These are phyloP conservation scores for Kandelia obovata DNA, from an alignment of 345 rosid species.

Conservation along the genomic window DNA sequence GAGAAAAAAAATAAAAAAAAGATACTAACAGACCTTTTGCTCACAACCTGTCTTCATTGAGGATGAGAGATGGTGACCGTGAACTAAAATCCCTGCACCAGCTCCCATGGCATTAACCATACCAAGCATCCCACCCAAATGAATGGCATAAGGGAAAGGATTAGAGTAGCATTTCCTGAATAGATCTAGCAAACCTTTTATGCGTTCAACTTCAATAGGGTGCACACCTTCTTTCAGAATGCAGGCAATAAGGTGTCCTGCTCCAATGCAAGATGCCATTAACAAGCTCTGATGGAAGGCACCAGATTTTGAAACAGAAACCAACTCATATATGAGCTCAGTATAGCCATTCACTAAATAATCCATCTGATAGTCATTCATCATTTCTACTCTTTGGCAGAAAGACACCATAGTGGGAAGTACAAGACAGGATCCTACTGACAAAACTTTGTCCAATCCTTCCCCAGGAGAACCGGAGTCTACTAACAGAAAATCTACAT, in stretches of 20 bases:
- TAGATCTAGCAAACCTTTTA: conserved; percentile 54
- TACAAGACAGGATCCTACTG: conserved; percentile 77
- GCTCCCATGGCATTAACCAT: conserved; percentile 81
- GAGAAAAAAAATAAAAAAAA: neutral
- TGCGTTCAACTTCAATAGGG: conserved; percentile 47
- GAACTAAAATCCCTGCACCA: conserved; percentile 64
- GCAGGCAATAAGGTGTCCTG: conserved; percentile 70
- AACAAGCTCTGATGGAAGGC: conserved; percentile 62
- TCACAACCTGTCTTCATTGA: conserved; percentile 30
- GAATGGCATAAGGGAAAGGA: conserved; percentile 53
- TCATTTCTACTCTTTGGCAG: conserved; percentile 74
- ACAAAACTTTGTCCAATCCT: conserved; percentile 45
- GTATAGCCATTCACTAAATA: conserved; percentile 49
- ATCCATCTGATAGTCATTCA: conserved; percentile 55
- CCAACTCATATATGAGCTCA: conserved; percentile 64
- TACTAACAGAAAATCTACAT: conserved; percentile 36
- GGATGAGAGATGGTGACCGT: conserved; percentile 38
- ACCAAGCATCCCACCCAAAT: conserved; percentile 89
- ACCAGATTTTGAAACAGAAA: conserved; percentile 54
- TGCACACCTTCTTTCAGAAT: conserved; percentile 68
- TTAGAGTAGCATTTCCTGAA: conserved; percentile 70
- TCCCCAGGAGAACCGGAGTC: conserved; percentile 35
- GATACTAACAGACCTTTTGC: conserved; percentile 43
- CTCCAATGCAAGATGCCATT: conserved; percentile 78
- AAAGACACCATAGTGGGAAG: conserved; percentile 69